Conservation (phyloP, 1,139 yeast genomes). For the Scheffersomyces insectosa region DNA sequence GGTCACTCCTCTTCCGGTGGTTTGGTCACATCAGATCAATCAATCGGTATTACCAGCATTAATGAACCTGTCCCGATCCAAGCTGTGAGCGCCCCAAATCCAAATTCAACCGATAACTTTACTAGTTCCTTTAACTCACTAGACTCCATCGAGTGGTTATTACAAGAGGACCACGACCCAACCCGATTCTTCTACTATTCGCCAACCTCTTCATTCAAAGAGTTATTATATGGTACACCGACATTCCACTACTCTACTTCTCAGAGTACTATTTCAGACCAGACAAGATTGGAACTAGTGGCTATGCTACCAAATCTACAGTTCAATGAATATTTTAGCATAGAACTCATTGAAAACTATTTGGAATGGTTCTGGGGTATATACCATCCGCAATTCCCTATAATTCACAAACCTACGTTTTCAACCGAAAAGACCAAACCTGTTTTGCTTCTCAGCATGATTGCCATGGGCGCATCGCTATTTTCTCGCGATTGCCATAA, state of each 20-base stretch:
- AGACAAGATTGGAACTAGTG: constrained; percentile 27
- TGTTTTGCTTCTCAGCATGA: constrained; percentile 53
- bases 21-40: too few relatives aligned
- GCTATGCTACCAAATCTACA: constrained; percentile 33
- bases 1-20: too few relatives aligned
- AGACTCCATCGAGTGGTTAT: constrained; percentile 31
- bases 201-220: constrained; percentile 22
- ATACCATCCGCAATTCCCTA: constrained; percentile 62
- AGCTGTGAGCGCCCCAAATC: neutral
- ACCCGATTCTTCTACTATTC: constrained; percentile 7
- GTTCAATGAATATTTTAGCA: constrained; percentile 26
- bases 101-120: neutral
- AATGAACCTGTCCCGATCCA: too few relatives aligned
- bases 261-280: constrained; percentile 25
- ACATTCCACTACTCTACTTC: constrained; percentile 29
- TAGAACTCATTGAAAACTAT: constrained; percentile 24
- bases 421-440: constrained; percentile 52
- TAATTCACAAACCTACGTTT: constrained; percentile 64
- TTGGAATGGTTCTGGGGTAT: constrained; percentile 50
- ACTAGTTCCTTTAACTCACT: constrained; percentile 22
- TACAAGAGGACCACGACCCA: constrained; percentile 20
- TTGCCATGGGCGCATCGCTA: constrained; percentile 47
- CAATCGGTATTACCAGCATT: too few relatives aligned
- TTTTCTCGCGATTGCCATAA: constrained; percentile 15
- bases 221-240: constrained; percentile 34